Percentiles rank a stretch among this genome's conserved stretches.
Conservation (phyloP, 2,329 filamentous ascomycete species). For the Chrysoporthe austroafricana region DNA sequence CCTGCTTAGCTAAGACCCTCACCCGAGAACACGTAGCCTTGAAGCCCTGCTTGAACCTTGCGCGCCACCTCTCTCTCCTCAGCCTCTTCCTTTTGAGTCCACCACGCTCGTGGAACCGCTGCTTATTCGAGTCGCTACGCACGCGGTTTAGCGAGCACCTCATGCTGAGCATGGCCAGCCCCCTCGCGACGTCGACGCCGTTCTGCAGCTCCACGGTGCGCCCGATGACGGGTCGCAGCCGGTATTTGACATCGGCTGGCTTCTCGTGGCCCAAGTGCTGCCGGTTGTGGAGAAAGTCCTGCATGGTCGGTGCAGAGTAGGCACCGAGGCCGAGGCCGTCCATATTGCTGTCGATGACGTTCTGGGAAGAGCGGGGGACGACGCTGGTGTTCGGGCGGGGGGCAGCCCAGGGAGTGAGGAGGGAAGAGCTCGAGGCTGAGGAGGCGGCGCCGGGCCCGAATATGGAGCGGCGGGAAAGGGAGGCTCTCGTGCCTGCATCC, state of each 20-base stretch:
- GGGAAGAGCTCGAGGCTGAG: neutral
- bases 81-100: slow-evolving; percentile 80
- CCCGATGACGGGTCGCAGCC: slow-evolving; percentile 47
- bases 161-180: slow-evolving; percentile 47
- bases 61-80: slow-evolving; percentile 69
- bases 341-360: slow-evolving; percentile 35
- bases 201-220: slow-evolving; percentile 46
- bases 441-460: neutral
- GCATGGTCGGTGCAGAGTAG: slow-evolving; percentile 30
- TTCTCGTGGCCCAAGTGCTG: slow-evolving; percentile 26
- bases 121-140: slow-evolving; percentile 55
- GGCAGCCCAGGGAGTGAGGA: neutral
- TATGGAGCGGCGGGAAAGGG: neutral
- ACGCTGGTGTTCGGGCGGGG: neutral
- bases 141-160: slow-evolving; percentile 59
- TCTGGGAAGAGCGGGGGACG: slow-evolving; percentile 17
- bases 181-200: slow-evolving; percentile 48
- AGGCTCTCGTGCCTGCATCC: neutral
- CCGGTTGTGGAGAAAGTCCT: slow-evolving; percentile 34
- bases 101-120: slow-evolving; percentile 74
- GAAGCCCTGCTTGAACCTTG: slow-evolving; percentile 71
- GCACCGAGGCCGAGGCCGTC: slow-evolving; percentile 30
- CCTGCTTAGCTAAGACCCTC: slow-evolving; percentile 72
- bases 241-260: slow-evolving; percentile 36
- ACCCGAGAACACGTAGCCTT: slow-evolving; percentile 66